Evolutionary conservation across 129 eudicot genomes (phyloP).

Genomic region (Chrysanthemum makinoi): DNA sequence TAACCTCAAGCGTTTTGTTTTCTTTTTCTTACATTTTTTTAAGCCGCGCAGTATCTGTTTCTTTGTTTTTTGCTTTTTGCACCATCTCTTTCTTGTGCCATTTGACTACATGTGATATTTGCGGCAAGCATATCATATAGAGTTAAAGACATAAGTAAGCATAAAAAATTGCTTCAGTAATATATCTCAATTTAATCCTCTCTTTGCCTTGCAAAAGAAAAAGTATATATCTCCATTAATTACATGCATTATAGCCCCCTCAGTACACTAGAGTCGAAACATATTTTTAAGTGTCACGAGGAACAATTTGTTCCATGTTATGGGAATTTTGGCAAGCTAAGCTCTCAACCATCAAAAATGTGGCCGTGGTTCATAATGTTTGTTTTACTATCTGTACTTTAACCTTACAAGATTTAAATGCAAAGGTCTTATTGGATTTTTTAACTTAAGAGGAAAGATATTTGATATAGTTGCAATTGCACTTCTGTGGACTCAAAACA

Average conservation of each 20-base stretch:
- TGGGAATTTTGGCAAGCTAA: no score
- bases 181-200: no score
- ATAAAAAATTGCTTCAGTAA: no score
- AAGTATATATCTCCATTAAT: background rate
- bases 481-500: background rate
- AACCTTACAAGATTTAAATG: no score
- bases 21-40: background rate
- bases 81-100: conserved; percentile 11
- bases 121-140: background rate
- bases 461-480: background rate
- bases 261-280: background rate
- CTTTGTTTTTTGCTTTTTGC: background rate
- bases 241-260: background rate
- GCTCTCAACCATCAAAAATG: background rate
- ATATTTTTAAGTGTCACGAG: background rate
- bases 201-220: no score
- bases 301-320: background rate
- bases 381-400: no score
- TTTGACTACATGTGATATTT: background rate
- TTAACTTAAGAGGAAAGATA: no score
- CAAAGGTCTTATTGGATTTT: no score
- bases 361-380: background rate
- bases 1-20: conserved; percentile 9
- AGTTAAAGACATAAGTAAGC: no score
- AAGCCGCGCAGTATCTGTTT: no score